These are phyloP conservation scores for Kalmanozyma brasiliensis DNA, from an alignment of 1,284 basidiomycete genomes.

Conservation along the genomic window DNA sequence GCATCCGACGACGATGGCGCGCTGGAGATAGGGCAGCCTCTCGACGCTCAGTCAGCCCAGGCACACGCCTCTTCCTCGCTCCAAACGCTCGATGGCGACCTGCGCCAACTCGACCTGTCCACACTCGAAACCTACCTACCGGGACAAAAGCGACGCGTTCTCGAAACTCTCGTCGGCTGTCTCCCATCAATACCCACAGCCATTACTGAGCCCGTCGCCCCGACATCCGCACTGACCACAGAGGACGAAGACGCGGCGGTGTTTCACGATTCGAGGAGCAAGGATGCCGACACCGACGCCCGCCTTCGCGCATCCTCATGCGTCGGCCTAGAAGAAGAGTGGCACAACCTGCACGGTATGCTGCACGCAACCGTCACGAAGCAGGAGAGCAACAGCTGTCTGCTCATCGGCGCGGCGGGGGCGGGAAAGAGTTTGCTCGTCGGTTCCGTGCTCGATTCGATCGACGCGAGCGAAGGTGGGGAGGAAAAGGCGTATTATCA, in stretches of 20 bases:
- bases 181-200: constrained; percentile 13
- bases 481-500: constrained; percentile 35
- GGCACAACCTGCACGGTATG: constrained; percentile 45
- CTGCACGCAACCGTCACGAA: constrained; percentile 44
- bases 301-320: constrained; percentile 33
- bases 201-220: background rate
- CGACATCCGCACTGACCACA: background rate
- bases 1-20: constrained; percentile 2
- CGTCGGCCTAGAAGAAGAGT: constrained; percentile 53
- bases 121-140: constrained; percentile 14
- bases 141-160: constrained; percentile 22
- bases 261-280: constrained; percentile 2
- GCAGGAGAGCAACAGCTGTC: constrained; percentile 61
- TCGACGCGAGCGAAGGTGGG: constrained; percentile 7
- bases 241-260: constrained; percentile 20
- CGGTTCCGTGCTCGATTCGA: constrained; percentile 47
- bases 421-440: constrained; percentile 57
- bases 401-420: constrained; percentile 58
- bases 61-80: constrained; percentile 9
- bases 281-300: background rate
- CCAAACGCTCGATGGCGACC: constrained; percentile 6
- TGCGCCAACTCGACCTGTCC: constrained; percentile 14
- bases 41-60: constrained; percentile 7
- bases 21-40: constrained; percentile 19
- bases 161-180: constrained; percentile 24